Conservation (phyloP, 345 rosid genomes). For the Rhizophora mangle region DNA sequence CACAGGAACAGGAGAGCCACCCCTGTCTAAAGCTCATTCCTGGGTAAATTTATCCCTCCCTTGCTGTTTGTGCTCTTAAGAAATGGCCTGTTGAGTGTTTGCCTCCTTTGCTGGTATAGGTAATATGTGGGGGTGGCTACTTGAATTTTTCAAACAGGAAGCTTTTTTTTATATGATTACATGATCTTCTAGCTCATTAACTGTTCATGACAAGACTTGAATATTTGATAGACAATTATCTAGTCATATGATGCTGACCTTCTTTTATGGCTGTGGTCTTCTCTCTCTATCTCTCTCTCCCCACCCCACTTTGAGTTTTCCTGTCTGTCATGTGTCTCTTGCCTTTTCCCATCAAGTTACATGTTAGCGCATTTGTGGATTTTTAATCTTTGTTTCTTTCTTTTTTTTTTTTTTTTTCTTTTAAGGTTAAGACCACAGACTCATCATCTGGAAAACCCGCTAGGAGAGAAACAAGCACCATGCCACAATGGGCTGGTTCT, state of each 20-base stretch:
- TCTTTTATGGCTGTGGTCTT: background rate
- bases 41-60: conserved; percentile 53
- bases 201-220: background rate
- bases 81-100: too few relatives aligned
- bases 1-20: conserved; percentile 91
- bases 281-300: background rate
- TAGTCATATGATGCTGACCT: background rate
- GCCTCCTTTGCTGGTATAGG: too few relatives aligned
- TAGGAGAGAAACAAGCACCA: conserved; percentile 90
- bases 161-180: background rate
- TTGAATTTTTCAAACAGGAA: background rate
- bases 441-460: conserved; percentile 70
- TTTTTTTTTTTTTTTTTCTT: too few relatives aligned
- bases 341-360: background rate
- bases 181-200: background rate
- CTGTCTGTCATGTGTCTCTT: background rate
- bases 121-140: background rate
- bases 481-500: conserved; percentile 99
- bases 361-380: conserved; percentile 5
- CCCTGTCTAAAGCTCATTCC: conserved; percentile 69
- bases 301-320: background rate
- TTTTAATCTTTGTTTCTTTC: conserved; percentile 7
- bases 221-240: background rate
- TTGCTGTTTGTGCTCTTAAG: too few relatives aligned
- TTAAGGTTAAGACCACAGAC: conserved; percentile 58